Conservation (phyloP, 2,329 filamentous ascomycete genomes). For the Botrytis sinoallii region DNA sequence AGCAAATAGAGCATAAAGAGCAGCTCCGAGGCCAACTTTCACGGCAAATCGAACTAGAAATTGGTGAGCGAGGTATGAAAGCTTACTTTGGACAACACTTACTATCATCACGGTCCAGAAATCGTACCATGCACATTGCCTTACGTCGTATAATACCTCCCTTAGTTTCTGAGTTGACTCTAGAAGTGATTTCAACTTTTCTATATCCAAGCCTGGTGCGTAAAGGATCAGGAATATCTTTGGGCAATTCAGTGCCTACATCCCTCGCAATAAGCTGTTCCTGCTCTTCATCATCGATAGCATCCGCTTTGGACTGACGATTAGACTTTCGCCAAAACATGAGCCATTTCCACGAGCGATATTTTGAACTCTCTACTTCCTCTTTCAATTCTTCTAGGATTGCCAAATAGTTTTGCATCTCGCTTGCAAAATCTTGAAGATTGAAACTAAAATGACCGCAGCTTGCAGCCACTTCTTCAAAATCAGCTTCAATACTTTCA, state of each 20-base stretch:
- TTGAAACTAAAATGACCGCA: conserved; percentile 96
- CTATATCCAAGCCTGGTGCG: conserved; percentile 24
- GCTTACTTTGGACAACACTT: conserved; percentile 37
- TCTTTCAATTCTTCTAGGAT: conserved; percentile 83
- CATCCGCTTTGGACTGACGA: conserved; percentile 3
- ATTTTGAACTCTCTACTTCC: conserved; percentile 57
- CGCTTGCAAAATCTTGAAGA: conserved; percentile 84
- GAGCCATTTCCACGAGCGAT: conserved; percentile 80
- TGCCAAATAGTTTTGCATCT: conserved; percentile 78
- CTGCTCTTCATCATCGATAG: conserved; percentile 31
- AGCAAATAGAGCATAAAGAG: conserved; percentile 83
- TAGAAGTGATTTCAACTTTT: conserved; percentile 23
- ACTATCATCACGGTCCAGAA: conserved; percentile 63
- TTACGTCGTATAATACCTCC: conserved; percentile 38
- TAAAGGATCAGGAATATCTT: conserved; percentile 26
- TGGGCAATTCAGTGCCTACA: conserved; percentile 23
- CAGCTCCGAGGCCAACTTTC: conserved; percentile 88
- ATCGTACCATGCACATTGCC: conserved; percentile 52
- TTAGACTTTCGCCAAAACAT: conserved; percentile 63
- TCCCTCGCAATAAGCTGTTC: conserved; percentile 31
- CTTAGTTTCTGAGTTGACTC: conserved; percentile 18
- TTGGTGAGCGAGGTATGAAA: conserved; percentile 20
- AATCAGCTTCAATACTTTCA: conserved; percentile 80
- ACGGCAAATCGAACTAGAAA: conserved; percentile 67
- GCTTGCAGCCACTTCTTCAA: conserved; percentile 95